A percentile compares a stretch with the other conserved stretches of the same genome.
phyloP scores from a whole-genome alignment of 176 grass and related monocot species.

The barley (Hordeum vulgare) region DNA sequence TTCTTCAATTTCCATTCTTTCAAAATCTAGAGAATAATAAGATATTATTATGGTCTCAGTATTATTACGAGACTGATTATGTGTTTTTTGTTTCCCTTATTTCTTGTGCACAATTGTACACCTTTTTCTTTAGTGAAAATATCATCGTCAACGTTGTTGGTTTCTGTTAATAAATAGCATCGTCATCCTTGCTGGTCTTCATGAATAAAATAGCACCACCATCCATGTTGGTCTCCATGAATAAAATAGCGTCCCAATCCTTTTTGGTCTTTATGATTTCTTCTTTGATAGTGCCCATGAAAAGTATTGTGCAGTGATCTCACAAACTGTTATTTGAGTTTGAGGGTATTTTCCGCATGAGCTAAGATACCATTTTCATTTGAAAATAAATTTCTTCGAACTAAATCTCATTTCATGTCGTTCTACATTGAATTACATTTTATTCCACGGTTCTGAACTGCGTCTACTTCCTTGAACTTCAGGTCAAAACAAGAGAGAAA shows the following conservation, averaged over 20 bases:
- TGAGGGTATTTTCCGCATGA: neutral
- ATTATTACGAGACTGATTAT: neutral
- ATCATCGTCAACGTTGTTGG: neutral
- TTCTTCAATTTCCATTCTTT: neutral
- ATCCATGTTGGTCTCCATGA: neutral
- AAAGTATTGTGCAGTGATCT: neutral
- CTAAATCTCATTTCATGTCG: neutral
- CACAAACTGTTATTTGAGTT: neutral
- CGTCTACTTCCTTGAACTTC: constrained; percentile 9
- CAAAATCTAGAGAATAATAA: neutral
- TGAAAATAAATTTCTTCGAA: neutral
- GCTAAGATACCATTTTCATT: neutral
- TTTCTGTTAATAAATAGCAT: neutral
- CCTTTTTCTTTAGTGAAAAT: neutral
- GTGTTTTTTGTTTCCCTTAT: neutral
- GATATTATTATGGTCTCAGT: neutral
- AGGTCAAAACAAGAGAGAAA: constrained; percentile 77
- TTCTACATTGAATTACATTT: neutral
- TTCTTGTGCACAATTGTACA: neutral
- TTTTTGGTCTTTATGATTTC: neutral
- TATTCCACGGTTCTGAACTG: constrained; percentile 1
- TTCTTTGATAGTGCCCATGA: neutral
- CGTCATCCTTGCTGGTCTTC: neutral
- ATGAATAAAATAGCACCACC: neutral
- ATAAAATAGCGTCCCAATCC: neutral